A percentile compares a stretch with the other conserved stretches of the same genome.
These are phyloP conservation scores for Wickerhamiella bombiphila DNA, from an alignment of 805 yeast species.

Conservation along the genomic window DNA sequence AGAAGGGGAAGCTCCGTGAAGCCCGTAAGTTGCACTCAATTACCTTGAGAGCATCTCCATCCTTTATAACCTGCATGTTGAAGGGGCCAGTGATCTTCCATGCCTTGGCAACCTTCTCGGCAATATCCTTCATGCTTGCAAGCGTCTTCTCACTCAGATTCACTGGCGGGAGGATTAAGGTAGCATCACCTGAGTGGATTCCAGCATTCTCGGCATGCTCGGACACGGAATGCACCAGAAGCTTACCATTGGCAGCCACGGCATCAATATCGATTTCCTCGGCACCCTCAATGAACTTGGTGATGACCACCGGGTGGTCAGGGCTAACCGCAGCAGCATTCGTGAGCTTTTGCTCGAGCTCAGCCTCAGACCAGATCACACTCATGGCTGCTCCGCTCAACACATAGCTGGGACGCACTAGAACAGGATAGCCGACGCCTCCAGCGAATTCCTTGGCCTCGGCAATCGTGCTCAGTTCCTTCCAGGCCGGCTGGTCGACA, in stretches of 20 bases:
- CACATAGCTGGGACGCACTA: slow-evolving; percentile 95
- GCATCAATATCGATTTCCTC: slow-evolving; percentile 96
- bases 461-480: slow-evolving; percentile 72
- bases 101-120: slow-evolving; percentile 86
- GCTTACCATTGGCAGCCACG: slow-evolving; percentile 79
- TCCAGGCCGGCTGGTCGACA: slow-evolving; percentile 97
- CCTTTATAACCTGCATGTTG: slow-evolving; percentile 96
- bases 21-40: slow-evolving; percentile 98
- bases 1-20: slow-evolving; percentile 97
- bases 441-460: slow-evolving; percentile 80
- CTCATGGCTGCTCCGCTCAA: slow-evolving; percentile 98
- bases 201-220: slow-evolving; percentile 99
- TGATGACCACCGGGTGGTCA: slow-evolving; percentile 94
- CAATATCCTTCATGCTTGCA: slow-evolving; percentile 66
- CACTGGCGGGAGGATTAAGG: slow-evolving; percentile 87
- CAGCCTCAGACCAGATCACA: slow-evolving; percentile 65
- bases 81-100: slow-evolving; percentile 96
- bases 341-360: slow-evolving; percentile 66
- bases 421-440: slow-evolving; percentile 83
- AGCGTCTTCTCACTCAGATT: slow-evolving; percentile 49
- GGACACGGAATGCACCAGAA: slow-evolving; percentile 86
- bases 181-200: slow-evolving; percentile 97
- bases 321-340: slow-evolving; percentile 86
- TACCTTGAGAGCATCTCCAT: slow-evolving; percentile 88
- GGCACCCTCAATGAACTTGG: slow-evolving; percentile 91